Base-by-base conservation (phyloP, 441 rosid genomes). In the Brassica balearica region DNA sequence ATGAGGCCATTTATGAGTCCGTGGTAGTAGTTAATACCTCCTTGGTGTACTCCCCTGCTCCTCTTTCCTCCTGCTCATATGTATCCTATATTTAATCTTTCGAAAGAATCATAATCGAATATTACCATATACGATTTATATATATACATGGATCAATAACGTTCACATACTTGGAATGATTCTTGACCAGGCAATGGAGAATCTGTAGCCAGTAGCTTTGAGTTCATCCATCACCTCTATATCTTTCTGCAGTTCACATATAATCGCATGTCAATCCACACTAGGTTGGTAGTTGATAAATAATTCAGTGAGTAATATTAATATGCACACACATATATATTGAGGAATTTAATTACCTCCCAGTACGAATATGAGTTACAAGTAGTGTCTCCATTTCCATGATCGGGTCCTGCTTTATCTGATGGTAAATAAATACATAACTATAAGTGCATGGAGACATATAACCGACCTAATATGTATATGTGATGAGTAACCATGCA, bases 171-270 rank as follows among this genome's bases (percentile, higher is more conserved):
- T 43, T 32, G 81, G 81, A 71, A 77, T 0, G 53, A 77, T 56
- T 77, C 81, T 77, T 66, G 81, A 72, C 81, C 81, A 77, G 1
- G 81, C 72, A 3, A 77, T 0, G 20, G 81, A 77, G 27, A 77
- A 56, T 72, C 81, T 77, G 10, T 77, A 77, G 68, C 14, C 81
- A 10, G 17, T 8, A 65, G 7, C 81, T 0, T 17, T 17, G 53
- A 77, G 76, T 19, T 77, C 55, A 2, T 0, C 53, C 14, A 77
- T 58, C n/a, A 66, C 68, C 1, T 43, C 62, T 53, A 77, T 20
- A 58, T 71, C 76, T 77, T 71, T 72, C 81, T 77, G 53, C 11
- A 77, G 0, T 48, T 14, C 4, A 32, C 9, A 48, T 11, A 34
- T 2, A 69, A 10, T 53, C 59, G 9, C 22, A 53, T 53, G 22